Evolutionary conservation across 129 eudicot species (phyloP).

Genomic region (Pseudognaphalium luteoalbum): DNA sequence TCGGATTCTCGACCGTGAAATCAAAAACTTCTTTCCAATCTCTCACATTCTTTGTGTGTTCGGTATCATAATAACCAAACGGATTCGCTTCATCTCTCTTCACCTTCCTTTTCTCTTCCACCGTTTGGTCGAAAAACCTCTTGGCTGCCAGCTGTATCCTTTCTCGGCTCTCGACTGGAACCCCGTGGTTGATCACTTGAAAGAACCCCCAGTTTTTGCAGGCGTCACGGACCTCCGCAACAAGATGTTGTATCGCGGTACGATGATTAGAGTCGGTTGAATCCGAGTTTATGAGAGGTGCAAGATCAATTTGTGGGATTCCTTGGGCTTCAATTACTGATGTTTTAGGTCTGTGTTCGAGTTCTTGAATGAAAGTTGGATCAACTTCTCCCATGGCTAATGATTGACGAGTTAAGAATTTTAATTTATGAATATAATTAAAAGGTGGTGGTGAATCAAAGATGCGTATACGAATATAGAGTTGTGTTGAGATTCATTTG

Average conservation of each 20-base stretch:
- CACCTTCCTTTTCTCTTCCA: conserved; percentile 63
- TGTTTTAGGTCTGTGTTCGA: conserved; percentile 76
- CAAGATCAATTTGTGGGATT: conserved; percentile 60
- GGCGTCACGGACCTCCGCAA: conserved; percentile 45
- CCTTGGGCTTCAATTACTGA: conserved; percentile 44
- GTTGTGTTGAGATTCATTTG: neutral
- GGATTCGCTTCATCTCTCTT: conserved; percentile 55
- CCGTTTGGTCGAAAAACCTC: conserved; percentile 40
- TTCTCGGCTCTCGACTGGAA: conserved; percentile 35
- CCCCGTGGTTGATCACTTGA: conserved; percentile 70
- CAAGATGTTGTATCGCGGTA: conserved; percentile 24
- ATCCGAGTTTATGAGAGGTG: conserved; percentile 21
- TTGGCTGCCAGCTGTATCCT: conserved; percentile 37
- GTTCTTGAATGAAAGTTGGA: conserved; percentile 60
- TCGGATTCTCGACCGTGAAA: conserved; percentile 40
- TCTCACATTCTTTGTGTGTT: conserved; percentile 66
- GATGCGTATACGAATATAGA: neutral
- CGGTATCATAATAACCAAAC: conserved; percentile 54
- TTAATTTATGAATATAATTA: neutral
- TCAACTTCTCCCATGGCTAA: conserved; percentile 47
- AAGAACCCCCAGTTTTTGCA: conserved; percentile 71
- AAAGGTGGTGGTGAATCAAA: conserved; percentile 1
- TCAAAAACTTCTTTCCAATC: conserved; percentile 82
- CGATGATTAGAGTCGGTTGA: neutral
- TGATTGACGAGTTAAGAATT: neutral